Conservation (phyloP, 129 eudicot species). For the Flaveria sonorensis region DNA sequence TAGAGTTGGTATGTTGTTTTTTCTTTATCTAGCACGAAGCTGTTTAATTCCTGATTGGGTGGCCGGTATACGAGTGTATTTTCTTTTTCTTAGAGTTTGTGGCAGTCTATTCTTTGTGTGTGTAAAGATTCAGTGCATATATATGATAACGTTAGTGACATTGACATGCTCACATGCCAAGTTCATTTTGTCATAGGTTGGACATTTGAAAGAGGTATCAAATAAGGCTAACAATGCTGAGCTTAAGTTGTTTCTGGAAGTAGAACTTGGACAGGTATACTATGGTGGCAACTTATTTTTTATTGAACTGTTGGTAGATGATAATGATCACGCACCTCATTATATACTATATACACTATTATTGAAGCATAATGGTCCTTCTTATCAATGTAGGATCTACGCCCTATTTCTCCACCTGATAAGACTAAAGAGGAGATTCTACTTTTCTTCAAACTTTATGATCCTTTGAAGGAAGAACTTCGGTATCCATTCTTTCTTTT, state of each 20-base stretch:
- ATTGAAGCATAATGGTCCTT: not conserved
- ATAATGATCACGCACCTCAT: conserved; percentile 4
- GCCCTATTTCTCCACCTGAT: conserved; percentile 62
- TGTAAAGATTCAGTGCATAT: not conserved
- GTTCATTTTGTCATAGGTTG: conserved; percentile 54
- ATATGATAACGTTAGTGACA: conserved; percentile 8
- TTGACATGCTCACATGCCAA: conserved; percentile 26
- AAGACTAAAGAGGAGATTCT: conserved; percentile 86
- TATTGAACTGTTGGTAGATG: conserved; percentile 11
- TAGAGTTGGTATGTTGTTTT: not conserved
- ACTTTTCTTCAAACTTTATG: conserved; percentile 80
- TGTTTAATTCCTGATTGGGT: not conserved
- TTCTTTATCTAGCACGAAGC: not conserved
- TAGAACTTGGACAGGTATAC: conserved; percentile 63
- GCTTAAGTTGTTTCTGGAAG: conserved; percentile 81
- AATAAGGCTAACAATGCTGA: conserved; percentile 73
- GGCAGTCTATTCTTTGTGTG: not conserved
- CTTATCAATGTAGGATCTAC: conserved; percentile 59
- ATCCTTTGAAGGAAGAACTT: conserved; percentile 82
- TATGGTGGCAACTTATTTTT: not conserved
- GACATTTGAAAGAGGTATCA: conserved; percentile 74
- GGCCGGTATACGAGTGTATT: not conserved
- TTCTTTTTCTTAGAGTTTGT: not conserved
- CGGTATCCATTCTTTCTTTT: conserved; percentile 44
- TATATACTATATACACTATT: not conserved